Evolutionary conservation across 495 filamentous ascomycete species (phyloP), one percentile per base, ranked within the genome.

Genomic region (Aspergillus leporis): DNA sequence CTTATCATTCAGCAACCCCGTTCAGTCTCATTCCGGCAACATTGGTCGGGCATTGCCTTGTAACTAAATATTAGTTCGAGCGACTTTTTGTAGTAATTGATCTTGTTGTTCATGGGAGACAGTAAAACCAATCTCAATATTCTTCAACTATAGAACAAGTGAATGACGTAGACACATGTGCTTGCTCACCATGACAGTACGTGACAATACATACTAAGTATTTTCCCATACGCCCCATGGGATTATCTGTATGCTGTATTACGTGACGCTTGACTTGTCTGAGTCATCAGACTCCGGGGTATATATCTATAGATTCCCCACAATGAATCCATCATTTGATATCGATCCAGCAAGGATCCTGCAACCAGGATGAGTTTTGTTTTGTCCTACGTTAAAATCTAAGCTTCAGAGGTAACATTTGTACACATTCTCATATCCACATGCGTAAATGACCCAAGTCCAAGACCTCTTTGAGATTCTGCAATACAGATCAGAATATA

Each of bases 111-210:
- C 21, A 38, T 22, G 31, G 38, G 12, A 22, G 25, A 28, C 16
- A 43, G 21, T 4, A 30, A 7, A 4, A 49, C 18, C 18, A 53
- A 5, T 4, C 5, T 23, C 34, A 31, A 18, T 30, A 18, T 49
- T 18, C 6, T 7, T 3, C 18, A 9, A 9, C 13, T 36, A 28
- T 32, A 25, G 47, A 5, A 23, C 31, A 9, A 25, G 21, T 38
- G 54, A 46, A 69, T 74, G 70, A 75, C 70, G 72, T 75, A 58
- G 62, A 67, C 41, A 57, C 62, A 67, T 61, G 64, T 70, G 71
- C 63, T 62, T 71, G 58, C 32, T 47, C 19, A 46, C 4, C 38
- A 34, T 72, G 61, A 70, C 68, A 67, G 59, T 71, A 69, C 70
- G 19, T 48, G 21, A 63, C 53, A n/a, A 41, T 41, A 41, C 51